Evolutionary conservation across 345 rosid species (phyloP), one percentile per base, ranked within the genome.

Genomic region (Limnanthes douglasii): DNA sequence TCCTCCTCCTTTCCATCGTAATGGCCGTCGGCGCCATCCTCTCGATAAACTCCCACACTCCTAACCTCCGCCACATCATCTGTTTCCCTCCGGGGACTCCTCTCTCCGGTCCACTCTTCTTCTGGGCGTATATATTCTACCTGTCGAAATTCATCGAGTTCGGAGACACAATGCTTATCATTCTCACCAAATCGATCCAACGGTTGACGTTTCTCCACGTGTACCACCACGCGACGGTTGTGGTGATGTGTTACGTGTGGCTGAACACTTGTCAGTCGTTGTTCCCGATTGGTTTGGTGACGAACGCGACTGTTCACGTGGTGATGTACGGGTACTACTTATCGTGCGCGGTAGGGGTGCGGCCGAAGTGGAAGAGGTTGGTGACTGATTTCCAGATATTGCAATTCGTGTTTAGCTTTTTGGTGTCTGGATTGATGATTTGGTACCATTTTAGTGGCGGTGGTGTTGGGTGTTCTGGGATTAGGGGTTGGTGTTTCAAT

Each of bases 191-290:
- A 17, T 69, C 93, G 1, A 25, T 46, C 59, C 60, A 61, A 12
- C 68, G 88, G 51, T 55, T 77, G 20, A 71, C 90, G 0, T 82
- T 83, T 50, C 92, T 83, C 75, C 95, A 83, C 60, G 78, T 83
- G 2, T 83, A 74, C 59, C 92, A 83, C 47, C 92, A 83, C 38
- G 72, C 83, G 0, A 62, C 75, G 2, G 95, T 75, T 8, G 59
- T 83, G 8, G 18, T 83, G 4, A 74, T 83, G 90, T 78, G 95
- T 25, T 83, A 62, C 43, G 16, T 75, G 4, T 78, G 86, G 82
- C 46, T 83, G 1, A 15, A 30, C 1, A 69, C 79, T 2, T 44
- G 57, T 0, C 90, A 78, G 43, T 72, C 95, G 0, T 25, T 78
- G 57, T 83, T 74, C 39, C 86, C 86, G 0, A 41, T 53, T 0